Evolutionary conservation across 164 flowering plant genomes (phyloP), one percentile per base, ranked within the genome.

Genomic region (Santalum album): DNA sequence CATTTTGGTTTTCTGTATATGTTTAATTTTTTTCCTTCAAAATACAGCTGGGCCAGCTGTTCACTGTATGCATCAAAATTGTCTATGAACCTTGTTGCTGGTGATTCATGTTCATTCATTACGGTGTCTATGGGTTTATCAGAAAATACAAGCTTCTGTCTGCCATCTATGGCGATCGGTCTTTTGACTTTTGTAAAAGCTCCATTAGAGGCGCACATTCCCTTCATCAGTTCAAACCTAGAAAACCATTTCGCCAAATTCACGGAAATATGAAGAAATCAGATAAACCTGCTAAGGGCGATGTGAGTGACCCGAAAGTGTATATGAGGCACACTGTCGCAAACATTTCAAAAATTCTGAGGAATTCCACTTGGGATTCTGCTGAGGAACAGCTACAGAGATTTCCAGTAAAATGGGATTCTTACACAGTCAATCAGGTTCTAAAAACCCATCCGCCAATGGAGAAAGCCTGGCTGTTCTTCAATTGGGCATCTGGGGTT

Each of bases 391-490:
- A 79, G 63, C 72, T 90, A 1, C 58, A 64, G 29, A 64, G 49
- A 15, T 78, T 85, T 19, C 23, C 73, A 0, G 54, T 85, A 24
- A 75, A 64, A 75, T 90, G 96, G 94, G 97, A 90, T 61, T 90
- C 97, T 38, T 82, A 66, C 56, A 84, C 82, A 1, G 71, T 85
- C 60, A 87, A 76, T 25, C 84, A 78, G 58, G 89, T 83, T 4
- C 71, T 90, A 18, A 90, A 90, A 74, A 70, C 96, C 44, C 96
- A 90, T 50, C 98, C 96, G 0, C 95, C 98, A 1, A 65, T 80
- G 91, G 84, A 90, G 55, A 90, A 90, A 55, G 79, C 97, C 0
- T 87, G 97, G 96, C 65, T 90, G 52, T 85, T 87, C 61, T 90
- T 87, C 75, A 78, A 75, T 62, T 87, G 97, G 97, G 81, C 72